These are phyloP conservation scores for Phytopythium ostracodes DNA, from an alignment of 352 stramenopile species.

Conservation along the genomic window DNA sequence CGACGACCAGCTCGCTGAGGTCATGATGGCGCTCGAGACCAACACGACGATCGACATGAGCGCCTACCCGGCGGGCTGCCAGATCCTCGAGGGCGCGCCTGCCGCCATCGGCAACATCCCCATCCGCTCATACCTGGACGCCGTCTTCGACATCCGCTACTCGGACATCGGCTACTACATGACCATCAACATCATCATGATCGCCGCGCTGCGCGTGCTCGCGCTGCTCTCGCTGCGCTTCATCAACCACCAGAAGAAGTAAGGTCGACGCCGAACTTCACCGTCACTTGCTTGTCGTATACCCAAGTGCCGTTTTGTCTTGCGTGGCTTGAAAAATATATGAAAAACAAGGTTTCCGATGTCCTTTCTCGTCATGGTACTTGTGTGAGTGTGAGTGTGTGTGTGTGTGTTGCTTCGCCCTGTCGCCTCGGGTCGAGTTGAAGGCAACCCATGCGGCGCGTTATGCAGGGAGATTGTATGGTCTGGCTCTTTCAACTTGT, in stretches of 20 bases:
- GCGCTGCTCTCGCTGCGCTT: constrained; percentile 39
- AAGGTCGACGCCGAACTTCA: constrained; percentile 7
- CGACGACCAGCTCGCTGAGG: constrained; percentile 18
- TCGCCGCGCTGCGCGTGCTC: constrained; percentile 34
- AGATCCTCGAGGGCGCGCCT: constrained; percentile 24
- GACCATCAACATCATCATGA: constrained; percentile 26
- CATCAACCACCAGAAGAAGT: constrained; percentile 51
- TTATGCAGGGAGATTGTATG: no score
- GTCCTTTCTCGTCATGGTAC: no score
- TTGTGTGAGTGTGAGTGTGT: no score
- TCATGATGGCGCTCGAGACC: constrained; percentile 9
- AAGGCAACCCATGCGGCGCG: no score
- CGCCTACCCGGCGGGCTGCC: constrained; percentile 21
- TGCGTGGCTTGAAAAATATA: no score
- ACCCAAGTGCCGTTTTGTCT: no score
- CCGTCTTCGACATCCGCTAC: constrained; percentile 30
- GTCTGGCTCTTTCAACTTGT: no score
- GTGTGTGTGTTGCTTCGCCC: no score
- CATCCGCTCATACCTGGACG: constrained; percentile 30
- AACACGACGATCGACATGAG: constrained; percentile 15
- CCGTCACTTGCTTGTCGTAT: neutral
- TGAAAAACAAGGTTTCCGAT: no score
- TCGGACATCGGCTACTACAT: constrained; percentile 30
- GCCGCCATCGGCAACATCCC: constrained; percentile 17
- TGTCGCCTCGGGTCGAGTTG: no score